Evolutionary conservation across 345 rosid genomes (phyloP).

Genomic region (Corymbia maculata): DNA sequence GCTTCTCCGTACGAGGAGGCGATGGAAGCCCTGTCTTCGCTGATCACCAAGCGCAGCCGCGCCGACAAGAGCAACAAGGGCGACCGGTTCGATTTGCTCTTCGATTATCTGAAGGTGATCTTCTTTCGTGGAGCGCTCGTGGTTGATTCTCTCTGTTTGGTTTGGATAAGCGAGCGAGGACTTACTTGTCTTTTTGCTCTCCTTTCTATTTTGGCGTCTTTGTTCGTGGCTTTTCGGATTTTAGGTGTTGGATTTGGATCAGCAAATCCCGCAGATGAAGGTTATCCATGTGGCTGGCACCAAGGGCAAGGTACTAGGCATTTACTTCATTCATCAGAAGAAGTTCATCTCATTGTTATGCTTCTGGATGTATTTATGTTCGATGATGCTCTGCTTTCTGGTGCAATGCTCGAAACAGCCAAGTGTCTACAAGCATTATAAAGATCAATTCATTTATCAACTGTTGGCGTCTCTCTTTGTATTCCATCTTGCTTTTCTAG

Average conservation of each 20-base stretch:
- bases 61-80: conserved; percentile 61
- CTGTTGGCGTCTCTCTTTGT: neutral
- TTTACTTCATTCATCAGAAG: neutral
- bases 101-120: conserved; percentile 64
- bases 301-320: conserved; percentile 70
- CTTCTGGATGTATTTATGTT: neutral
- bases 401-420: neutral
- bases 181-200: neutral
- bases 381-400: neutral
- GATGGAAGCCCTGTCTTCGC: conserved; percentile 74
- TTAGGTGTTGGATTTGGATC: conserved; percentile 75
- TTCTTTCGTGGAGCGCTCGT: neutral
- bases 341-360: neutral
- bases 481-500: neutral
- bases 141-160: neutral
- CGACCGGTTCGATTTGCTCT: conserved; percentile 63
- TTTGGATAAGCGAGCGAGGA: neutral
- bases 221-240: neutral
- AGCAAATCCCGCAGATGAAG: conserved; percentile 63
- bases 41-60: conserved; percentile 72
- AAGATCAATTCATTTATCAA: neutral
- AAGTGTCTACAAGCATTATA: neutral
- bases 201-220: neutral
- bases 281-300: conserved; percentile 95
- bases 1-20: conserved; percentile 42